phyloP scores from a whole-genome alignment of 768 basidiomycete genomes.

The Amanita rubescens region DNA sequence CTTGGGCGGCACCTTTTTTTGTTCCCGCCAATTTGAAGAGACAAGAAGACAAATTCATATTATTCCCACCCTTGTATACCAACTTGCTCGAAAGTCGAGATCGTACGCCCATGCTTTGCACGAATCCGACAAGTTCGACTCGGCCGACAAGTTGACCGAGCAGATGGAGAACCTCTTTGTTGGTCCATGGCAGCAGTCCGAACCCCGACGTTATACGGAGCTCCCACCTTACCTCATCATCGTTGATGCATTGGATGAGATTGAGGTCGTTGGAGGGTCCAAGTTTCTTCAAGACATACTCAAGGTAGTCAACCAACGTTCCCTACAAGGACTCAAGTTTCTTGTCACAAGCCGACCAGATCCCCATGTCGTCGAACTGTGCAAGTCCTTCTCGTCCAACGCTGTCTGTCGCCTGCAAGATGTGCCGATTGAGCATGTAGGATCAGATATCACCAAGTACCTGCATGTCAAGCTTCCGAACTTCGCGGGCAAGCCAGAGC shows the following conservation, averaged over 20 bases:
- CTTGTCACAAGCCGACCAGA: conserved; percentile 17
- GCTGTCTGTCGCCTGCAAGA: conserved; percentile 11
- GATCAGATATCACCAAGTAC: conserved; percentile 4
- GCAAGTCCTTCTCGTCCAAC: conserved; percentile 8
- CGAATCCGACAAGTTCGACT: conserved; percentile 4
- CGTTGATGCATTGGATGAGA: conserved; percentile 20
- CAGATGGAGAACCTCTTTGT: conserved; percentile 16
- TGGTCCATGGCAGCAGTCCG: conserved; percentile 14
- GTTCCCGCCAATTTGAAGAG: conserved; percentile 19
- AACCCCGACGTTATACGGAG: neutral
- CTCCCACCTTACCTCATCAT: conserved; percentile 13
- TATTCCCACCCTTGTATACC: conserved; percentile 19
- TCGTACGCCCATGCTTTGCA: conserved; percentile 14
- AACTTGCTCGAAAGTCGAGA: conserved; percentile 17
- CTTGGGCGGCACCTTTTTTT: conserved; percentile 22
- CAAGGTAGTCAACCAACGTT: conserved; percentile 4
- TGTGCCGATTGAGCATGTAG: conserved; percentile 6
- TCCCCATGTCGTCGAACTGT: conserved; percentile 10
- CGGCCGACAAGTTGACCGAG: conserved; percentile 4
- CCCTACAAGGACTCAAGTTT: conserved; percentile 15
- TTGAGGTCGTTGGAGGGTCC: conserved; percentile 11
- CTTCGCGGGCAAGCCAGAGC: neutral
- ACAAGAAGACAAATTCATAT: conserved; percentile 12
- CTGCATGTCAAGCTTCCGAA: conserved; percentile 1
- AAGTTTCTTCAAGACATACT: conserved; percentile 14